A percentile compares a stretch with the other conserved stretches of the same genome.
phyloP scores from a whole-genome alignment of 148 eudicot species.

The Chenopodium album region DNA sequence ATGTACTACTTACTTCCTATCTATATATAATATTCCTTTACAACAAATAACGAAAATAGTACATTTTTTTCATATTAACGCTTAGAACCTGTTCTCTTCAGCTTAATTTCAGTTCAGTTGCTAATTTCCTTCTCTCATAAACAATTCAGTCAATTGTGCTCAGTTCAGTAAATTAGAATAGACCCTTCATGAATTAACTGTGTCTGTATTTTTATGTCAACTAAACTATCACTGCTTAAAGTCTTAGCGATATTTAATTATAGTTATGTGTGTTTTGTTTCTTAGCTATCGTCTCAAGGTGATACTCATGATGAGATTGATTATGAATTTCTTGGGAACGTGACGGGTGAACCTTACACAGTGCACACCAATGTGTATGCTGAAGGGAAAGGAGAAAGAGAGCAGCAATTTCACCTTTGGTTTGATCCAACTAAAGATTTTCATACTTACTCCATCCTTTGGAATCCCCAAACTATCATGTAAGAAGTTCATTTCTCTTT shows the following conservation, averaged over 20 bases:
- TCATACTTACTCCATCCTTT: slow-evolving; percentile 42
- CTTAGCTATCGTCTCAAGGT: slow-evolving; percentile 26
- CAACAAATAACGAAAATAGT: too few species aligned
- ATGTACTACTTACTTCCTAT: slow-evolving; percentile 7
- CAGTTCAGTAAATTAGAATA: too few species aligned
- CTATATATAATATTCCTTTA: too few species aligned
- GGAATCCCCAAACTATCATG: slow-evolving; percentile 35
- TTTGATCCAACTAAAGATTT: slow-evolving; percentile 35
- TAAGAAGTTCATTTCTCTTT: background rate
- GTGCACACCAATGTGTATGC: slow-evolving; percentile 38
- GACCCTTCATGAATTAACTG: too few species aligned
- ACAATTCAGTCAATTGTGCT: too few species aligned
- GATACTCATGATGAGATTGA: slow-evolving; percentile 32
- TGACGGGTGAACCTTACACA: slow-evolving; percentile 36
- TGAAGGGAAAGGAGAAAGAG: slow-evolving; percentile 30
- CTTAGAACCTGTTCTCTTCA: too few species aligned
- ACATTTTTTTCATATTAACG: too few species aligned
- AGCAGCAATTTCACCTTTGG: slow-evolving; percentile 40
- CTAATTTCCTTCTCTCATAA: too few species aligned
- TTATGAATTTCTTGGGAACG: slow-evolving; percentile 33
- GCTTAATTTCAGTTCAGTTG: too few species aligned
- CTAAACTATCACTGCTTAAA: too few species aligned
- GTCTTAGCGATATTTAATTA: background rate
- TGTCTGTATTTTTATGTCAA: background rate
- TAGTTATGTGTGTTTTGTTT: background rate